These are phyloP conservation scores for Aspergillus proliferans DNA, from an alignment of 2,329 filamentous ascomycete genomes.

Conservation along the genomic window DNA sequence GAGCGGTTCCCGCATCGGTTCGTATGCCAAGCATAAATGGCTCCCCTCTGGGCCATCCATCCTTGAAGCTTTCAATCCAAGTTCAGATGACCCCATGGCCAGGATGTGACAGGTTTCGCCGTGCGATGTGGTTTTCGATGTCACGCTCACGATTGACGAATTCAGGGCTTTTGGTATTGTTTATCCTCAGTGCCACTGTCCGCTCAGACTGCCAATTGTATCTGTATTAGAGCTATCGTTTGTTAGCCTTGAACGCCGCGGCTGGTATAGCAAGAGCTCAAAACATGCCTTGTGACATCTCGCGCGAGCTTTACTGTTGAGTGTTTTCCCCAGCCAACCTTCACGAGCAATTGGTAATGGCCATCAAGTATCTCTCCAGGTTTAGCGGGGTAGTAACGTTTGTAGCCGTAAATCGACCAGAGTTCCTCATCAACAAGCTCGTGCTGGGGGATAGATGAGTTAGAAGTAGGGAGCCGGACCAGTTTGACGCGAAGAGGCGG, in stretches of 20 bases:
- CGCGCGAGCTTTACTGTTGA: slow-evolving; percentile 27
- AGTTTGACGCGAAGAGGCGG: slow-evolving; percentile 20
- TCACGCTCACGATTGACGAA: slow-evolving; percentile 22
- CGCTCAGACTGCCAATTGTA: slow-evolving; percentile 18
- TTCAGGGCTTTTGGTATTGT: slow-evolving; percentile 15
- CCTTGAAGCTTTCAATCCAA: slow-evolving; percentile 29
- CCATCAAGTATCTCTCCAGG: slow-evolving; percentile 23
- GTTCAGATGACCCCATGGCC: slow-evolving; percentile 29
- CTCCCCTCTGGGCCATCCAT: slow-evolving; percentile 22
- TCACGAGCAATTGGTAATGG: slow-evolving; percentile 21
- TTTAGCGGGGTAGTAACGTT: slow-evolving; percentile 23
- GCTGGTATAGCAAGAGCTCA: slow-evolving; percentile 10
- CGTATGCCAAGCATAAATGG: slow-evolving; percentile 34
- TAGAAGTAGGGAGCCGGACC: slow-evolving; percentile 18
- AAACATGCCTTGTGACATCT: slow-evolving; percentile 20
- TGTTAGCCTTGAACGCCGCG: slow-evolving; percentile 15
- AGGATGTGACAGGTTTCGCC: slow-evolving; percentile 25
- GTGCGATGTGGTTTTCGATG: slow-evolving; percentile 29
- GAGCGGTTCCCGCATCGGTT: slow-evolving; percentile 34
- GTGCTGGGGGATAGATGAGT: slow-evolving; percentile 15
- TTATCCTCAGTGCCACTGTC: slow-evolving; percentile 23
- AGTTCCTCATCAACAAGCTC: slow-evolving; percentile 25
- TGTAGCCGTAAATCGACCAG: slow-evolving; percentile 22
- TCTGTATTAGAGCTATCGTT: slow-evolving; percentile 9
- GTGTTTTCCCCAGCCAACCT: slow-evolving; percentile 24